A percentile compares a stretch with the other conserved stretches of the same genome.
Evolutionary conservation across 306 rosid genomes (phyloP).

Genomic region (Citrullus mucosospermus): DNA sequence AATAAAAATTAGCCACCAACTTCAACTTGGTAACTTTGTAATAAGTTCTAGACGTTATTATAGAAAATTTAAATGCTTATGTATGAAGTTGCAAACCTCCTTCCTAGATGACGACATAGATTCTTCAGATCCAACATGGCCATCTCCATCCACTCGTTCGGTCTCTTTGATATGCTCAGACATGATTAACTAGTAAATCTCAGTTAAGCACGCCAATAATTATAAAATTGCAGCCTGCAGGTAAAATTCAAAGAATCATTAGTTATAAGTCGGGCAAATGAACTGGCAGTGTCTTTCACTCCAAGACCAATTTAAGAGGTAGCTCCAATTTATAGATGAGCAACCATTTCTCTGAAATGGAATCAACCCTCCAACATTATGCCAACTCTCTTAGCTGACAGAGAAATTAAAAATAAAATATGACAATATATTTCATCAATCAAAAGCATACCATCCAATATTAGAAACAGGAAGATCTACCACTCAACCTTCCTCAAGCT

Average conservation of each 20-base stretch:
- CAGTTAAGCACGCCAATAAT: background rate
- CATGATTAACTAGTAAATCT: background rate
- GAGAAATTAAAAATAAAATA: background rate
- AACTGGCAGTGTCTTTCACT: background rate
- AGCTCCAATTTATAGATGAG: background rate
- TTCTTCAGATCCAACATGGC: background rate
- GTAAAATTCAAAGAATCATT: background rate
- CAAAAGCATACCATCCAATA: background rate
- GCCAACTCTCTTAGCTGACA: background rate
- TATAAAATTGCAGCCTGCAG: background rate
- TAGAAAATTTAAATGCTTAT: background rate
- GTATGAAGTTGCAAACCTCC: slow-evolving; percentile 1
- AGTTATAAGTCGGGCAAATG: background rate
- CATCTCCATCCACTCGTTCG: background rate
- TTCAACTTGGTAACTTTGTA: background rate
- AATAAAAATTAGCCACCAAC: background rate
- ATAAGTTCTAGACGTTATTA: background rate
- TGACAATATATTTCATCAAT: background rate
- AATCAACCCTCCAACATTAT: background rate
- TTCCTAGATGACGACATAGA: background rate
- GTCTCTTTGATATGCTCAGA: slow-evolving; percentile 9
- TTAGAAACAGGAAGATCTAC: background rate
- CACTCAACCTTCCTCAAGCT: background rate
- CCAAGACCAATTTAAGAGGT: background rate
- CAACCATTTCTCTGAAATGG: background rate